Evolutionary conservation across 805 yeast genomes (phyloP).

Genomic region (Zygotorulaspora danielsina): DNA sequence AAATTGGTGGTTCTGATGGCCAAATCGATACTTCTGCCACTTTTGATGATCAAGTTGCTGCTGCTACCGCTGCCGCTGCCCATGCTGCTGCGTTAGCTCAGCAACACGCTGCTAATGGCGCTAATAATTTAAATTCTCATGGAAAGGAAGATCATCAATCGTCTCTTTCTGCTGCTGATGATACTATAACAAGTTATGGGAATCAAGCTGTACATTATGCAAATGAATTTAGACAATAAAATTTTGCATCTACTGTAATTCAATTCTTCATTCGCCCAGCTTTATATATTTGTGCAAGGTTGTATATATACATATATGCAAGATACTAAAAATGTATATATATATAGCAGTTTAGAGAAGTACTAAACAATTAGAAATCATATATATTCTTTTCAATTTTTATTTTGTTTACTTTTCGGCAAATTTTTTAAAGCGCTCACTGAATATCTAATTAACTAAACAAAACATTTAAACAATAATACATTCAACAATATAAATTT

Average conservation of each 20-base stretch:
- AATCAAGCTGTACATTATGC: conserved; percentile 35
- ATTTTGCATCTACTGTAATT: background rate
- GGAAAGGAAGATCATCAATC: conserved; percentile 9
- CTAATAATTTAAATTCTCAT: conserved; percentile 1
- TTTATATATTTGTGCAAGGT: too few species aligned
- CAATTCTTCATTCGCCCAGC: too few species aligned
- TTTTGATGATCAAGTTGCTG: conserved; percentile 37
- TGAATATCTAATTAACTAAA: too few species aligned
- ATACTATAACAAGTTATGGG: conserved; percentile 29
- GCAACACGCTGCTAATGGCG: conserved; percentile 18
- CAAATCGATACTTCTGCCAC: conserved; percentile 35
- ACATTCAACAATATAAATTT: too few species aligned
- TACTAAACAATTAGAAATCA: too few species aligned
- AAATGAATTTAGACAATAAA: conserved; percentile 31
- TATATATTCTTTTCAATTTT: too few species aligned
- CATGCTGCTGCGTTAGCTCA: conserved; percentile 34
- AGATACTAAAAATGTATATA: too few species aligned
- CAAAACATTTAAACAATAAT: too few species aligned
- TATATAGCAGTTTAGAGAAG: too few species aligned
- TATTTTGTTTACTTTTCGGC: too few species aligned
- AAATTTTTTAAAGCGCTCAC: too few species aligned
- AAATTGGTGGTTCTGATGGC: conserved; percentile 54
- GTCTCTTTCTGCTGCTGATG: conserved; percentile 16
- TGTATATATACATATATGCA: too few species aligned
- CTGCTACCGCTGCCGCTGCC: conserved; percentile 38